These are phyloP conservation scores for Aureobasidium zeae DNA, from an alignment of 2,329 filamentous ascomycete species.

Conservation along the genomic window DNA sequence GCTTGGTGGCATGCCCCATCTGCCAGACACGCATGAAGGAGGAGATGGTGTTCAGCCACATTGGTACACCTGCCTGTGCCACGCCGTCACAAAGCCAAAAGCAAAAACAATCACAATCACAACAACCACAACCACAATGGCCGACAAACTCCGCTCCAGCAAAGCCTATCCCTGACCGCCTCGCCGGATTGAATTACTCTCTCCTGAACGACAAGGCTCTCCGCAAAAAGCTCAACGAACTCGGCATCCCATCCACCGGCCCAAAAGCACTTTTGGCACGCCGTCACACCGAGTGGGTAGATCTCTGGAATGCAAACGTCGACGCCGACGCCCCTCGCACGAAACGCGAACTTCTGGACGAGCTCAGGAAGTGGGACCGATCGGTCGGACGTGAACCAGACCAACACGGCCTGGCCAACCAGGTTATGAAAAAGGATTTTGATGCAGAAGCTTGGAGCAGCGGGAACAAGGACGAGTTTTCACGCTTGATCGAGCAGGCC, in stretches of 20 bases:
- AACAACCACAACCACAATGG: background rate
- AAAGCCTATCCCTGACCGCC: conserved; percentile 43
- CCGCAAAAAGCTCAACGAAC: conserved; percentile 69
- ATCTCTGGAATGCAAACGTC: conserved; percentile 94
- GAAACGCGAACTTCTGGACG: conserved; percentile 62
- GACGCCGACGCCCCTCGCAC: conserved; percentile 66
- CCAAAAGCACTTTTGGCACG: conserved; percentile 60
- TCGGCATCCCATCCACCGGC: conserved; percentile 67
- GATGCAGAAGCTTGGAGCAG: conserved; percentile 67
- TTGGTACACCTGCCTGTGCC: conserved; percentile 52
- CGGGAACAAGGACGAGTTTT: conserved; percentile 66
- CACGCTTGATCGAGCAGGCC: conserved; percentile 68
- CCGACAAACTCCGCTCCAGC: conserved; percentile 3
- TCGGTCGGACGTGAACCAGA: conserved; percentile 54
- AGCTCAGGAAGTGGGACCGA: conserved; percentile 78
- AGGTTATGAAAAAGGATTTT: conserved; percentile 78
- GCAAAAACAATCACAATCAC: background rate
- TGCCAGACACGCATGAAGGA: conserved; percentile 74
- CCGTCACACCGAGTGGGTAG: conserved; percentile 87
- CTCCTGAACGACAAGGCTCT: conserved; percentile 72
- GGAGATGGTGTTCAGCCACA: conserved; percentile 65
- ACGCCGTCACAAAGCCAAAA: background rate
- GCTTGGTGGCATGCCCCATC: conserved; percentile 76
- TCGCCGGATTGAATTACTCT: conserved; percentile 77
- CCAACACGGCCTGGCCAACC: conserved; percentile 32